Evolutionary conservation across 805 yeast species (phyloP).

Genomic region (Yarrowia bubula): DNA sequence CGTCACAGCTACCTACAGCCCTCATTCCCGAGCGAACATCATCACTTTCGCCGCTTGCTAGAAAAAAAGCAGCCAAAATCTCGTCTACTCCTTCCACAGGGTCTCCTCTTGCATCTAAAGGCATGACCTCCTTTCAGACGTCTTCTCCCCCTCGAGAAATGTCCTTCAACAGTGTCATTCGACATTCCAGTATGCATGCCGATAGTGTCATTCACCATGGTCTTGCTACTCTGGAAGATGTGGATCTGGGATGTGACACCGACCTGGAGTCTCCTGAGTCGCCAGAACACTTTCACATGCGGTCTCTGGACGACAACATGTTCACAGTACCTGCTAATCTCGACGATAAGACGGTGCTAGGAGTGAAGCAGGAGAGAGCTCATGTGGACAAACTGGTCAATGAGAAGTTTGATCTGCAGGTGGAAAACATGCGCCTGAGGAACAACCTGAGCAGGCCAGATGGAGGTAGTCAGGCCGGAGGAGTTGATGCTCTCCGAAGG

Average conservation of each 20-base stretch:
- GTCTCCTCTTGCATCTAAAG: slow-evolving; percentile 10
- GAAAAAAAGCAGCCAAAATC: not conserved
- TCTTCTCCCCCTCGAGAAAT: not conserved
- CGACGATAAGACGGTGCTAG: slow-evolving; percentile 9
- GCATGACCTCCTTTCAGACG: slow-evolving; percentile 1
- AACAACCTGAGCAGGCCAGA: not conserved
- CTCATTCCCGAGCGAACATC: slow-evolving; percentile 1
- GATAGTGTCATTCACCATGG: slow-evolving; percentile 21
- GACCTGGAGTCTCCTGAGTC: not conserved
- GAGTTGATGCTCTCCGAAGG: not conserved
- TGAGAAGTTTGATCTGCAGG: slow-evolving; percentile 19
- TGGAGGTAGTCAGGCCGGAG: slow-evolving; percentile 5
- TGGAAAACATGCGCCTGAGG: slow-evolving; percentile 9
- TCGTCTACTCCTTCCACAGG: not conserved
- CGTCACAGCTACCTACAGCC: not conserved
- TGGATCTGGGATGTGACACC: slow-evolving; percentile 16
- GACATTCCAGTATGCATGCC: slow-evolving; percentile 9
- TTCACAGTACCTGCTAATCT: not conserved
- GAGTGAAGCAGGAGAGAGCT: slow-evolving; percentile 18
- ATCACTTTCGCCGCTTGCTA: not conserved
- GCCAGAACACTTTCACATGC: slow-evolving; percentile 10
- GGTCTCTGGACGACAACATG: slow-evolving; percentile 1
- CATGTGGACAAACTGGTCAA: slow-evolving; percentile 23
- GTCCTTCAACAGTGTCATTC: slow-evolving; percentile 20
- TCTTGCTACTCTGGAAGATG: not conserved